A percentile compares a stretch with the other conserved stretches of the same genome.
phyloP scores from a whole-genome alignment of 2,329 filamentous ascomycete species.

The Fusarium pseudonygamai region DNA sequence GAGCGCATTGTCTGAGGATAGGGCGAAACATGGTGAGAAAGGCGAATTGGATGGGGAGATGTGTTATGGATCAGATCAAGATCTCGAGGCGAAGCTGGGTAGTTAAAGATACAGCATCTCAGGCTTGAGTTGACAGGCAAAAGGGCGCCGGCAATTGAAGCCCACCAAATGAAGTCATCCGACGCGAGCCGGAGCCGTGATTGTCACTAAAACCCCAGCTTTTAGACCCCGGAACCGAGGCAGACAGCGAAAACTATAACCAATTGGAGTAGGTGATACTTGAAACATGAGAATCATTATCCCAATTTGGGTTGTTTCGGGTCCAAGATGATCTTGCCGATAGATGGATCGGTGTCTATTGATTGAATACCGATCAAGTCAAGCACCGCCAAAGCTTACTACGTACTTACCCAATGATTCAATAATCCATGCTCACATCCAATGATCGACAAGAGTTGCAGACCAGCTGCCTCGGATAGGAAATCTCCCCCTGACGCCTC shows the following conservation, averaged over 20 bases:
- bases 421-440: conserved; percentile 1
- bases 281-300: conserved; percentile 17
- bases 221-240: conserved; percentile 40
- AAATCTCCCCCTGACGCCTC: conserved; percentile 5
- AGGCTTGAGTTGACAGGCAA: conserved; percentile 16
- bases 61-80: not conserved
- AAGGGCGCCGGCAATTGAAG: conserved; percentile 37
- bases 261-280: conserved; percentile 9
- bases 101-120: conserved; percentile 31
- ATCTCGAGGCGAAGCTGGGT: conserved; percentile 4
- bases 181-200: conserved; percentile 43
- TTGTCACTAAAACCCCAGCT: conserved; percentile 38
- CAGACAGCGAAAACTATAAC: conserved; percentile 1
- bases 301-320: conserved; percentile 23
- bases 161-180: conserved; percentile 44
- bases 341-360: conserved; percentile 13
- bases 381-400: conserved; percentile 4
- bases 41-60: not conserved
- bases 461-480: conserved; percentile 32
- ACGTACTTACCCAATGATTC: conserved; percentile 13
- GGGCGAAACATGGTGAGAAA: conserved; percentile 45
- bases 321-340: conserved; percentile 18
- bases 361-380: conserved; percentile 23
- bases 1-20: conserved; percentile 43
- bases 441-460: conserved; percentile 30